These are phyloP conservation scores for Drechslera avenae DNA, from an alignment of 2,329 filamentous ascomycete genomes.

Conservation along the genomic window DNA sequence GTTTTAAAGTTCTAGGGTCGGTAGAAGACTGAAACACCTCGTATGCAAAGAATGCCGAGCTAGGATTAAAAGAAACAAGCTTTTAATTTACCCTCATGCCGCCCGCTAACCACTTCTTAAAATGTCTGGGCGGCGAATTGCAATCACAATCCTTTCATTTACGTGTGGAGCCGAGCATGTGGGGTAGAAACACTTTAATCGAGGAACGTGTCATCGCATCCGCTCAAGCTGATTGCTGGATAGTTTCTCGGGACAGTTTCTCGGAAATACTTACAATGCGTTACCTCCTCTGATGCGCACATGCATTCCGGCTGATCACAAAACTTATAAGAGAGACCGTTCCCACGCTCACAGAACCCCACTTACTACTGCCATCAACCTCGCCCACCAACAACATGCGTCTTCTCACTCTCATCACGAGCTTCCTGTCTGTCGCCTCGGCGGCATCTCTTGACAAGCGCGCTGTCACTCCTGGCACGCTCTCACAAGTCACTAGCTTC, in stretches of 20 bases:
- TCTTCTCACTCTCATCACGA: conserved; percentile 26
- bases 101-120: neutral
- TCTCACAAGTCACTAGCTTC: conserved; percentile 51
- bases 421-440: conserved; percentile 27
- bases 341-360: neutral
- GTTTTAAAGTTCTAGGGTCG: conserved; percentile 14
- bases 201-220: conserved; percentile 3
- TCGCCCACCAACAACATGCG: conserved; percentile 25
- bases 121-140: neutral
- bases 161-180: conserved; percentile 8
- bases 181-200: conserved; percentile 12
- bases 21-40: conserved; percentile 6
- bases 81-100: conserved; percentile 5
- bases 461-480: conserved; percentile 33
- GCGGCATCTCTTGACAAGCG: conserved; percentile 32
- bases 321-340: conserved; percentile 5
- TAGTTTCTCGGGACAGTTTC: conserved; percentile 7
- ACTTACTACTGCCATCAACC: neutral
- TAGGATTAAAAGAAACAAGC: conserved; percentile 14
- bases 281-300: conserved; percentile 11
- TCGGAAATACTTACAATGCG: conserved; percentile 1
- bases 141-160: conserved; percentile 2
- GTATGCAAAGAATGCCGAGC: conserved; percentile 5
- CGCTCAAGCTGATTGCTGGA: conserved; percentile 8
- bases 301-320: neutral